Conservation (phyloP, 768 basidiomycete genomes). For the Amanita exitialis region DNA sequence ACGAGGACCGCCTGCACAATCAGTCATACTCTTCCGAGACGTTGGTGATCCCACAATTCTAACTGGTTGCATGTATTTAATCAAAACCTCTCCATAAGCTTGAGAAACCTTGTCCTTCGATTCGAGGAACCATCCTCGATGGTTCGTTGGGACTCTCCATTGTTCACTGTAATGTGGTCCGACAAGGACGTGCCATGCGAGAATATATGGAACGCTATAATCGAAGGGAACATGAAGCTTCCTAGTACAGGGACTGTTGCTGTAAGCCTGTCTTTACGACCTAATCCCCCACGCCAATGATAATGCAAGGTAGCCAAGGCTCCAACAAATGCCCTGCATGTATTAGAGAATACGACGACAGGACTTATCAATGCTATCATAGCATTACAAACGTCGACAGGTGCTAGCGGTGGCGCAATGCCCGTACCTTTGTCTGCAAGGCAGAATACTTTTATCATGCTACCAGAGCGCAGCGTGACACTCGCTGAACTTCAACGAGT, state of each 20-base stretch:
- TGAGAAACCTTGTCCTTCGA: constrained; percentile 79
- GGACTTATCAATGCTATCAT: constrained; percentile 65
- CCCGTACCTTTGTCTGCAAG: constrained; percentile 11
- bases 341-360: constrained; percentile 72
- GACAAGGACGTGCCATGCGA: constrained; percentile 57
- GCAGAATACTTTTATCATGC: constrained; percentile 36
- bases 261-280: constrained; percentile 28
- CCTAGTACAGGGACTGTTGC: constrained; percentile 78
- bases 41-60: constrained; percentile 32
- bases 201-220: constrained; percentile 75
- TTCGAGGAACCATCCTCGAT: constrained; percentile 97
- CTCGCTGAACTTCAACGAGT: constrained; percentile 81
- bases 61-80: neutral
- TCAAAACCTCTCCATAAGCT: constrained; percentile 26
- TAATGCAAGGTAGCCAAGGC: constrained; percentile 59
- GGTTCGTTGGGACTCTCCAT: constrained; percentile 98
- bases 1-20: constrained; percentile 32
- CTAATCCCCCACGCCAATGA: neutral
- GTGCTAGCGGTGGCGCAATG: neutral
- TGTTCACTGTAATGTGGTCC: constrained; percentile 76
- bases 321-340: constrained; percentile 79
- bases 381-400: constrained; percentile 4
- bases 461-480: constrained; percentile 67
- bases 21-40: constrained; percentile 55
- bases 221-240: constrained; percentile 71